Evolutionary conservation across 768 basidiomycete genomes (phyloP), one percentile per base, ranked within the genome.

Genomic region (Rhizopogon vesiculosus): DNA sequence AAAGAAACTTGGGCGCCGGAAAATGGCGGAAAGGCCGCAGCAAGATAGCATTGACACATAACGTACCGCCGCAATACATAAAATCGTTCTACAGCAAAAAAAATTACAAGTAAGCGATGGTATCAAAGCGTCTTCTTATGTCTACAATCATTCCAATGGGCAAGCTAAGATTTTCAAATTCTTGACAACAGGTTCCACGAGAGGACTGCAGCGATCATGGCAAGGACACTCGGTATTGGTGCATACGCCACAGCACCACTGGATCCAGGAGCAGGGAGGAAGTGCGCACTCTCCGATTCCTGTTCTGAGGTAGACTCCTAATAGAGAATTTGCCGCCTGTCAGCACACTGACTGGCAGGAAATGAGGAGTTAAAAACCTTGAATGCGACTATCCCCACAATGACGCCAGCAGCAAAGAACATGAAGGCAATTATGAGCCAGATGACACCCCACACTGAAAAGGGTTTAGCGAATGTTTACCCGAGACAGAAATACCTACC

Each of bases 391-490:
- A 93, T 66, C 18, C 93, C 91, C 22, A 93, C 84, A 19, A 95
- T 72, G 51, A 95, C 69, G 0, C 89, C 91, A 2, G 79, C 70
- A 7, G 80, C 85, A 62, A 95, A 92, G 73, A 89, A 93, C 7
- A 78, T 58, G 53, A 89, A 78, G 0, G 91, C 87, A 31, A 84
- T 68, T 60, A 94, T 69, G 39, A 93, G 81, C 93, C 93, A 95
- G 49, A 95, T 78, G 52, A 93, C 82, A 35, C 93, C 93, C 92
- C 91, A 93, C 0, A 90, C 91, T 91, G 57, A 7, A 39, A 50
- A 16, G 18, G 45, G 54, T 22, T 60, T 38, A 57, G 52, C 13
- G 18, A 12, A 22, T 49, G 15, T 29, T 6, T 16, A 18, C 28
- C 39, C 28, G 7, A 45, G 3, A 16, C 25, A 35, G 45, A 38